Percentiles rank a stretch among this genome's conserved stretches.
These are phyloP conservation scores for Endocarpon pusillum DNA, from an alignment of 495 filamentous ascomycete genomes.

Conservation along the genomic window DNA sequence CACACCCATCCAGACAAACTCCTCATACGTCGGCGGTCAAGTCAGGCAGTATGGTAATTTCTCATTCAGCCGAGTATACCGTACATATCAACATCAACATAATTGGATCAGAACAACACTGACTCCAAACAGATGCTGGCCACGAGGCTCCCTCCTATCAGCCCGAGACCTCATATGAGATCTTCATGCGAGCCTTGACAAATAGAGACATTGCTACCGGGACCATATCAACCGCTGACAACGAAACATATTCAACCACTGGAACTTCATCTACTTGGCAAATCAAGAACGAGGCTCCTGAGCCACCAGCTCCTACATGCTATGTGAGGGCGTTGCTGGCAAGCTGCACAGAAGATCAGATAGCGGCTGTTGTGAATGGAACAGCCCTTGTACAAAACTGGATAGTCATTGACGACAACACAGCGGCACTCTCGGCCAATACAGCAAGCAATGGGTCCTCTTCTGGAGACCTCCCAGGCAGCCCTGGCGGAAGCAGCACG, in stretches of 20 bases:
- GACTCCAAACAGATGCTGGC: no score
- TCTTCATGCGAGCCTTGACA: conserved; percentile 37
- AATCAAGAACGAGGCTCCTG: conserved; percentile 28
- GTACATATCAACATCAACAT: no score
- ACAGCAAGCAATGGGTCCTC: no score
- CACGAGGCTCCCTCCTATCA: conserved; percentile 46
- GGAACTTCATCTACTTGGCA: conserved; percentile 34
- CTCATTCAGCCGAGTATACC: conserved; percentile 41
- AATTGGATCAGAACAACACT: no score
- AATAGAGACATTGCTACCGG: conserved; percentile 41
- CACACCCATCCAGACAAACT: conserved; percentile 26
- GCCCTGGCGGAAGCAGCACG: no score
- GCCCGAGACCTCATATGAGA: conserved; percentile 34
- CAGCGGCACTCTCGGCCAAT: no score
- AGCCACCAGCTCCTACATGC: conserved; percentile 24
- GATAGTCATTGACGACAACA: conserved; percentile 30
- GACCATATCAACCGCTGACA: conserved; percentile 18
- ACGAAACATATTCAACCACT: conserved; percentile 26
- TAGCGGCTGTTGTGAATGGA: conserved; percentile 25
- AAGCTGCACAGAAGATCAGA: conserved; percentile 32
- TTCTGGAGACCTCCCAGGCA: no score
- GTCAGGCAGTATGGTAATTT: conserved; percentile 42
- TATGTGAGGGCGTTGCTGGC: conserved; percentile 25
- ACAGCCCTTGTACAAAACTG: conserved; percentile 32
- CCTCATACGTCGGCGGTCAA: conserved; percentile 28